Conservation (phyloP, 2,329 filamentous ascomycete species). For the Aspergillus phoenicis region DNA sequence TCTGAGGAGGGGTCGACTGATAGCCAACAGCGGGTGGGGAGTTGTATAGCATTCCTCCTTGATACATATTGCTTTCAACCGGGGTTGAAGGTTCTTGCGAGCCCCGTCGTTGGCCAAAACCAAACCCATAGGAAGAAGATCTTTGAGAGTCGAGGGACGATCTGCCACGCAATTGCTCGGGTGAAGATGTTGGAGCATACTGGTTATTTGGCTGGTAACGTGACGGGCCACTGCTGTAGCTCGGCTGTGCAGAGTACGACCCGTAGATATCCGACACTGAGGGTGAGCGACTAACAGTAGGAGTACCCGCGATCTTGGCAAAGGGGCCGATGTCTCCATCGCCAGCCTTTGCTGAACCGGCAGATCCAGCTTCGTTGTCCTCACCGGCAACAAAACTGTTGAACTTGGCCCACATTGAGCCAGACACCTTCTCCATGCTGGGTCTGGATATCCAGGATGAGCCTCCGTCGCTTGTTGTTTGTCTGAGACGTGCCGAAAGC, state of each 20-base stretch:
- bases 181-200: conserved; percentile 54
- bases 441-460: conserved; percentile 92
- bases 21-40: conserved; percentile 36
- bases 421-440: conserved; percentile 93
- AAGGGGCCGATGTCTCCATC: conserved; percentile 74
- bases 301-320: conserved; percentile 74
- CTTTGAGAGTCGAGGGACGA: conserved; percentile 53
- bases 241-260: conserved; percentile 49
- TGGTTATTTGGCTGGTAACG: conserved; percentile 48
- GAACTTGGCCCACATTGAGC: conserved; percentile 86
- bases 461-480: conserved; percentile 78
- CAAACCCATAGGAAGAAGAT: conserved; percentile 41
- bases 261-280: conserved; percentile 78
- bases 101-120: conserved; percentile 38
- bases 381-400: conserved; percentile 96
- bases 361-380: conserved; percentile 68
- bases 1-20: conserved; percentile 42
- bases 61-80: conserved; percentile 37
- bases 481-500: conserved; percentile 77
- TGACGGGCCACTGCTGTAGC: conserved; percentile 38
- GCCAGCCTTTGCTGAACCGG: conserved; percentile 58
- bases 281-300: conserved; percentile 72
- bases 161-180: conserved; percentile 53
- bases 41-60: conserved; percentile 33
- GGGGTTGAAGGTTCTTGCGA: conserved; percentile 42